phyloP scores from a whole-genome alignment of 2,329 filamentous ascomycete species.

The Bipolaris gigantea region DNA sequence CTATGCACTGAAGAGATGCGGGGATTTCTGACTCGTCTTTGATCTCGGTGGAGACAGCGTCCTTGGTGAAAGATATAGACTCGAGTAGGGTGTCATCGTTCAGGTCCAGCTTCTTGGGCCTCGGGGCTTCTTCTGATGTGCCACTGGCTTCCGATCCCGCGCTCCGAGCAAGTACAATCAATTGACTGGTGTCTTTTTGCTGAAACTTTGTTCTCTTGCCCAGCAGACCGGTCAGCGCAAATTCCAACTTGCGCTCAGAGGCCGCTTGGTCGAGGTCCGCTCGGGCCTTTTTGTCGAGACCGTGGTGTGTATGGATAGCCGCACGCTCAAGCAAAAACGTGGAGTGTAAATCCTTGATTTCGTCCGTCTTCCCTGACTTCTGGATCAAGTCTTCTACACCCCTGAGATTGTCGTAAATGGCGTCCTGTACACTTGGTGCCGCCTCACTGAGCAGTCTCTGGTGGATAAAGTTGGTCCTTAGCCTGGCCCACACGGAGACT shows the following conservation, averaged over 20 bases:
- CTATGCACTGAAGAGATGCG: slow-evolving; percentile 62
- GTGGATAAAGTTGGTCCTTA: slow-evolving; percentile 75
- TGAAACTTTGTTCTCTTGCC: slow-evolving; percentile 85
- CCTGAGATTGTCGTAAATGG: slow-evolving; percentile 62
- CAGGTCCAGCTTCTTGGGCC: slow-evolving; percentile 71
- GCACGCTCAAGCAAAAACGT: slow-evolving; percentile 81
- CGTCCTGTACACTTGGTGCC: slow-evolving; percentile 61
- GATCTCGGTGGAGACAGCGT: slow-evolving; percentile 48
- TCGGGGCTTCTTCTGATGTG: slow-evolving; percentile 33
- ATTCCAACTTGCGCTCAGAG: slow-evolving; percentile 69
- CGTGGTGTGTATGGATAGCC: slow-evolving; percentile 81
- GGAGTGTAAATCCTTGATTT: slow-evolving; percentile 46
- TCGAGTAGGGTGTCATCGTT: slow-evolving; percentile 95
- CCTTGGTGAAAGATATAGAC: slow-evolving; percentile 74
- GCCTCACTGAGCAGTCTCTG: slow-evolving; percentile 68
- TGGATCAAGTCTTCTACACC: slow-evolving; percentile 54
- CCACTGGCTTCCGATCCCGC: slow-evolving; percentile 36
- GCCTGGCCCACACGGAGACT: slow-evolving; percentile 61
- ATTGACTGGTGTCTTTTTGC: slow-evolving; percentile 77
- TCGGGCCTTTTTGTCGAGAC: slow-evolving; percentile 74
- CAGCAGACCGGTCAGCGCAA: slow-evolving; percentile 80
- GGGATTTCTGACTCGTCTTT: slow-evolving; percentile 60
- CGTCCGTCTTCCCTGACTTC: slow-evolving; percentile 22
- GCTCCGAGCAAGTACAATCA: slow-evolving; percentile 88
- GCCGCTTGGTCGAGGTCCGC: slow-evolving; percentile 71